Evolutionary conservation across 352 stramenopile species (phyloP), one percentile per base, ranked within the genome.

Genomic region (Halophytophthora batemanensis): DNA sequence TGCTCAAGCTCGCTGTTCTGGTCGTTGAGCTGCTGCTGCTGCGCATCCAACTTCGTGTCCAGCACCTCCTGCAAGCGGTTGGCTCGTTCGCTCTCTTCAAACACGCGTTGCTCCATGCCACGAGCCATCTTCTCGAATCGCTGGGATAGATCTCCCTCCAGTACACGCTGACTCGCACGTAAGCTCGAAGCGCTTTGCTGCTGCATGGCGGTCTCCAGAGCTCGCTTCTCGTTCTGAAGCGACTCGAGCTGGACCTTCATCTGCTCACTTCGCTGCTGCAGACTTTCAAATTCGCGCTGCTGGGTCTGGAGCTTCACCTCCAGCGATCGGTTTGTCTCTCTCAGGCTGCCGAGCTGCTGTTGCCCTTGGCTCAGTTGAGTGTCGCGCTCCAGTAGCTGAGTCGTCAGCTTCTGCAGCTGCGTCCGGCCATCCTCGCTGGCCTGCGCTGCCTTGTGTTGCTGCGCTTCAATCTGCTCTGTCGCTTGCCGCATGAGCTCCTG

Each of bases 401-500:
- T 40, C 2, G 53, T 71, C 17, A 81, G 39, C 18, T 59, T 71
- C 35, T 81, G 66, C 34, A 85, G 18, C 46, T 82, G 66, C 28
- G 45, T 60, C 25, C 59, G 64, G 0, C 70, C 69, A 46, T 82
- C 73, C 47, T 80, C 67, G n/a, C 49, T 75, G 8, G 49, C 61
- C 45, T 82, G 47, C 43, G 61, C 61, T 35, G 66, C 59, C 15
- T 66, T 66, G 34, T 82, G 66, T 34, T 82, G 69, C 17, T 83
- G 71, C 4, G 55, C 45, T 36, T 82, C 61, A 46, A 85, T 67
- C 21, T 78, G 68, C 38, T 74, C 62, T 6, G 59, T 82, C 25
- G 70, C 64, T 50, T 79, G 59, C 1, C 58, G 69, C 69, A 78
- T 80, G 17, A 82, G 21, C 48, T 81, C 63, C 29, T 80, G 60